Conservation (phyloP, 257 asterid genomes). For the Striga asiatica region DNA sequence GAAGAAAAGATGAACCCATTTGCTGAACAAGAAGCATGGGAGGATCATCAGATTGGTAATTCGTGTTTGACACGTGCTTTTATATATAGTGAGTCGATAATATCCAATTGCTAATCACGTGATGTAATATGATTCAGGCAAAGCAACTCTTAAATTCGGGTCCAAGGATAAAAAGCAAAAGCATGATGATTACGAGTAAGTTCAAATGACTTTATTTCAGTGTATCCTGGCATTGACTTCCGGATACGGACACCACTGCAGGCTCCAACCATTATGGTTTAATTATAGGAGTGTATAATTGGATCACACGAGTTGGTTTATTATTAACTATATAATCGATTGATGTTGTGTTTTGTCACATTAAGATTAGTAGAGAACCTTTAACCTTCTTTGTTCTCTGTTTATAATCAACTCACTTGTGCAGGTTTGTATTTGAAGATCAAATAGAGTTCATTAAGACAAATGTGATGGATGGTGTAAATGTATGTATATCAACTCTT, state of each 20-base stretch:
- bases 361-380: neutral
- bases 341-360: neutral
- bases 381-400: neutral
- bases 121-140: constrained; percentile 42
- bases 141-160: constrained; percentile 78
- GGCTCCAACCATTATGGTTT: too few relatives aligned
- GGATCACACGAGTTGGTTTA: neutral
- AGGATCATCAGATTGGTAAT: constrained; percentile 89
- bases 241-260: too few relatives aligned
- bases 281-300: neutral
- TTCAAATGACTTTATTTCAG: constrained; percentile 11
- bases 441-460: constrained; percentile 91
- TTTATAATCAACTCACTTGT: constrained; percentile 8
- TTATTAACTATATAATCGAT: neutral
- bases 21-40: constrained; percentile 99
- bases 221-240: constrained; percentile 10
- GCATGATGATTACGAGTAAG: constrained; percentile 77
- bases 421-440: constrained; percentile 87
- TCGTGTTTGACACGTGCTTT: constrained; percentile 8
- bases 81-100: neutral
- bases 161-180: constrained; percentile 52
- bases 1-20: constrained; percentile 94
- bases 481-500: constrained; percentile 33
- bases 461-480: constrained; percentile 69
- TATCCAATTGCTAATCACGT: constrained; percentile 20